phyloP scores from a whole-genome alignment of 352 stramenopile species.

The Pythium aristosporum region DNA sequence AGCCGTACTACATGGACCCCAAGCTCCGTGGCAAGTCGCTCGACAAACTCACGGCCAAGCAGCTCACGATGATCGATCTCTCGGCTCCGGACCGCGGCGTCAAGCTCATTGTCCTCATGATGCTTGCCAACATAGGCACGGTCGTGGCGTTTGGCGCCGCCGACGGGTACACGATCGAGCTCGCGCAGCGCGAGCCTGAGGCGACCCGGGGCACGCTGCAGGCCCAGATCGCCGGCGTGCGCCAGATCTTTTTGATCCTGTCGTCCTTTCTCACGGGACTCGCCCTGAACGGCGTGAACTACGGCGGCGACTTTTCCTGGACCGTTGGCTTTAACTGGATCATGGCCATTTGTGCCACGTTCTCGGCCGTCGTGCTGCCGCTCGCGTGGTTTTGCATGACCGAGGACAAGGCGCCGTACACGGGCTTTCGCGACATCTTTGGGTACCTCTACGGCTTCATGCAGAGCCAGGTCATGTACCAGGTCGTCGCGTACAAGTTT shows the following conservation, averaged over 20 bases:
- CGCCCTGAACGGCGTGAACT: conserved; percentile 52
- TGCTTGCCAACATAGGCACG: conserved; percentile 47
- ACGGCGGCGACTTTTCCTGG: conserved; percentile 48
- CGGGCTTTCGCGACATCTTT: conserved; percentile 24
- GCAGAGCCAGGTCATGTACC: conserved; percentile 42
- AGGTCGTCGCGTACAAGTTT: conserved; percentile 29
- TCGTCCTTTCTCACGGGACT: conserved; percentile 52
- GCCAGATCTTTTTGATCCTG: conserved; percentile 35
- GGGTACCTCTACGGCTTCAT: conserved; percentile 48
- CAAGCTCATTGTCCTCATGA: conserved; percentile 60
- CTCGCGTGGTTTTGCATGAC: conserved; percentile 56
- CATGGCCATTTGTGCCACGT: conserved; percentile 41
- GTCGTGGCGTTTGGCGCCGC: conserved; percentile 42
- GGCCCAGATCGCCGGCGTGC: conserved; percentile 12
- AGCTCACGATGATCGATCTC: conserved; percentile 38
- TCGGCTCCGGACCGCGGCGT: conserved; percentile 38
- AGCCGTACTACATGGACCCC: conserved; percentile 58
- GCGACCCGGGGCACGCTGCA: conserved; percentile 42
- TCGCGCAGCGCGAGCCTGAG: conserved; percentile 52
- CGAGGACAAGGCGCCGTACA: conserved; percentile 31
- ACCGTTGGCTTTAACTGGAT: conserved; percentile 49
- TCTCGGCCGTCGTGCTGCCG: conserved; percentile 32
- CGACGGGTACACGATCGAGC: conserved; percentile 47
- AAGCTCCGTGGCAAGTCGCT: conserved; percentile 29
- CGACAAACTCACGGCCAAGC: conserved; percentile 31